Conservation (phyloP, 148 eudicot genomes). For the Amaranthus hypochondriacus region DNA sequence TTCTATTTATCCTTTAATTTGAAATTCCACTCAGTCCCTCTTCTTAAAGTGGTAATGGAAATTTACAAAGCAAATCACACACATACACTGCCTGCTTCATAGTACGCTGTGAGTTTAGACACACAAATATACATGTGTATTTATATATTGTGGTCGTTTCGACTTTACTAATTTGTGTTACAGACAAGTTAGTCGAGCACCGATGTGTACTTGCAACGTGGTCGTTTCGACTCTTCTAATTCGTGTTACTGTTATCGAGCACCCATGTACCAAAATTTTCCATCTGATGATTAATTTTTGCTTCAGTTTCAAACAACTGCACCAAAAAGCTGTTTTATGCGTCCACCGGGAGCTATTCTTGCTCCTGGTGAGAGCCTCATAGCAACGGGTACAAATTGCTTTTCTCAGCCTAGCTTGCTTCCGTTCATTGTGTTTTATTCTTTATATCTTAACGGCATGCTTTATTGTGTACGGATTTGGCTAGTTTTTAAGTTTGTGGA, state of each 20-base stretch:
- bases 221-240: neutral
- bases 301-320: conserved; percentile 92
- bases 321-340: conserved; percentile 94
- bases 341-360: conserved; percentile 91
- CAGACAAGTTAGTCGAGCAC: neutral
- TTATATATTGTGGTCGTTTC: too few relatives aligned
- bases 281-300: conserved; percentile 20
- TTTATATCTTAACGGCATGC: neutral
- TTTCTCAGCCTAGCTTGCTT: neutral
- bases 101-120: too few relatives aligned
- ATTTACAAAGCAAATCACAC: too few relatives aligned
- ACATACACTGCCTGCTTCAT: too few relatives aligned
- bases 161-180: too few relatives aligned
- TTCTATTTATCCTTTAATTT: too few relatives aligned
- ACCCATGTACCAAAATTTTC: neutral
- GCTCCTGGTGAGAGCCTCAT: conserved; percentile 82
- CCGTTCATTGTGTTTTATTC: neutral
- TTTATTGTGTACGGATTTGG: conserved; percentile 15
- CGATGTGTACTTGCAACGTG: neutral
- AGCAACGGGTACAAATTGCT: conserved; percentile 58
- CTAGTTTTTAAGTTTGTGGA: conserved; percentile 89
- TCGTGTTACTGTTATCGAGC: neutral
- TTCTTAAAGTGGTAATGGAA: too few relatives aligned
- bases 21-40: too few relatives aligned
- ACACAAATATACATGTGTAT: too few relatives aligned